Conservation (phyloP, 306 rosid species). For the Cicer cuneatum region DNA sequence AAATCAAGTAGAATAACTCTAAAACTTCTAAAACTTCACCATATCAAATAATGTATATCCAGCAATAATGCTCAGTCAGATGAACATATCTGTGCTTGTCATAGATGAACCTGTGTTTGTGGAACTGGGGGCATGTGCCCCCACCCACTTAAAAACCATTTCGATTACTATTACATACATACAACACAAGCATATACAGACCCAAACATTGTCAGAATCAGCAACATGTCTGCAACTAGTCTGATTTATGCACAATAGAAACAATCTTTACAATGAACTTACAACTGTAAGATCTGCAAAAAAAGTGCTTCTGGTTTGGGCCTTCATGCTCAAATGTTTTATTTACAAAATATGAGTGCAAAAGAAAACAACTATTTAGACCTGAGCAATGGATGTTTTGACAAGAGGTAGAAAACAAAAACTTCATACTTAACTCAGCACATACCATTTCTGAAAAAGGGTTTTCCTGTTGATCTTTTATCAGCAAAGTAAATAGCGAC, state of each 20-base stretch:
- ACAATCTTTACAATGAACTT: constrained; percentile 28
- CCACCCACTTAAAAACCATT: not conserved
- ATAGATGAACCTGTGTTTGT: constrained; percentile 1
- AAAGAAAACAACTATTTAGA: constrained; percentile 40
- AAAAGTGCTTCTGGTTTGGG: constrained; percentile 10
- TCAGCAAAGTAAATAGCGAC: constrained; percentile 75
- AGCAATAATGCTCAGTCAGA: constrained; percentile 15
- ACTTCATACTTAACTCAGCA: constrained; percentile 26
- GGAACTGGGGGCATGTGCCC: not conserved
- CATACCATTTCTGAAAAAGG: constrained; percentile 80
- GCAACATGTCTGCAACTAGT: constrained; percentile 14
- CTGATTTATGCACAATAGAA: constrained; percentile 31
- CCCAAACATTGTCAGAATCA: constrained; percentile 1
- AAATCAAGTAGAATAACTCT: constrained; percentile 28
- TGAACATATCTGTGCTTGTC: constrained; percentile 2
- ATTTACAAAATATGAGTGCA: constrained; percentile 5
- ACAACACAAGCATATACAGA: not conserved
- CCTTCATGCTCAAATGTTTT: not conserved
- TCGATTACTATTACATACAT: not conserved
- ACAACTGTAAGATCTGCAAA: constrained; percentile 20
- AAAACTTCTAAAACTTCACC: constrained; percentile 20
- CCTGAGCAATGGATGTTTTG: constrained; percentile 19
- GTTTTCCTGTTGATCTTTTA: constrained; percentile 77
- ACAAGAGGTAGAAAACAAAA: constrained; percentile 30
- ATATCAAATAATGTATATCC: constrained; percentile 29